Evolutionary conservation across 2,329 filamentous ascomycete species (phyloP).

Genomic region (Aspergillus transmontanensis): DNA sequence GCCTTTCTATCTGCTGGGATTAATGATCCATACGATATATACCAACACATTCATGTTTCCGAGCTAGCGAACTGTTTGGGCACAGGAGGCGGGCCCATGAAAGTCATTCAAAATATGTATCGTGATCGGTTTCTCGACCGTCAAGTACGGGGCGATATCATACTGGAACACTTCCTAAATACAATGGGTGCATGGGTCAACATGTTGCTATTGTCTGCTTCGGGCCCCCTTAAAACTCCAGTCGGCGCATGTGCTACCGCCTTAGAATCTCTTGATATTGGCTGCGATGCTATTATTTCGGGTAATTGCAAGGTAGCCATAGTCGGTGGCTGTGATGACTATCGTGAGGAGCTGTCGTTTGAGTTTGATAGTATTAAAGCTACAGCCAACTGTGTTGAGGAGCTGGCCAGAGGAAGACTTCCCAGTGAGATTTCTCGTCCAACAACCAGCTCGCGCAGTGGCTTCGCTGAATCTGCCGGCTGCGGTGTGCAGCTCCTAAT

Average conservation of each 20-base stretch:
- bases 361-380: conserved; percentile 99
- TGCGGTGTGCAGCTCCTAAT: conserved; percentile 83
- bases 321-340: conserved; percentile 96
- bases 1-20: conserved; percentile 87
- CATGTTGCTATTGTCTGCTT: conserved; percentile 94
- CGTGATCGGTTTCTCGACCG: conserved; percentile 87
- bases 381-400: conserved; percentile 92
- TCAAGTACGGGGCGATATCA: conserved; percentile 64
- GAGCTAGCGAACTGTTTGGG: conserved; percentile 96
- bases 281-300: conserved; percentile 94
- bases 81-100: conserved; percentile 91
- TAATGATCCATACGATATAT: conserved; percentile 97
- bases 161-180: conserved; percentile 99
- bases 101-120: conserved; percentile 91
- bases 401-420: conserved; percentile 88
- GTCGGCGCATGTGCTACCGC: conserved; percentile 95
- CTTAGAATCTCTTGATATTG: conserved; percentile 93
- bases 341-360: conserved; percentile 95
- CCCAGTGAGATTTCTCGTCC: conserved; percentile 95
- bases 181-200: conserved; percentile 99
- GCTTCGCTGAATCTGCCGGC: conserved; percentile 98
- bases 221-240: conserved; percentile 94
- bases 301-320: conserved; percentile 95
- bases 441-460: conserved; percentile 89
- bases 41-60: conserved; percentile 96